phyloP scores from a whole-genome alignment of 371 early-diverging fungal species.

The Saksenaea oblongispora region DNA sequence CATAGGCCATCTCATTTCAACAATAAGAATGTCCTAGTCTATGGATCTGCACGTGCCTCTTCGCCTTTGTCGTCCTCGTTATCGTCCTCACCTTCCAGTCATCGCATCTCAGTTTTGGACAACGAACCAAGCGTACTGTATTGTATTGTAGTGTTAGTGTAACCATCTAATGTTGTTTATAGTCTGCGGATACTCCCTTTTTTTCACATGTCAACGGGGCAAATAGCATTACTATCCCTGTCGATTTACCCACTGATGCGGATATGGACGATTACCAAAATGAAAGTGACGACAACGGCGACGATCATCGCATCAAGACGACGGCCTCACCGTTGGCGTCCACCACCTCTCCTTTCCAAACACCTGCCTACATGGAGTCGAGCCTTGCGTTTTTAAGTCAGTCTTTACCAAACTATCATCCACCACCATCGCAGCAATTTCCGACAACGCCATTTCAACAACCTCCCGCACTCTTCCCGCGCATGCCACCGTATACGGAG shows the following conservation, averaged over 20 bases:
- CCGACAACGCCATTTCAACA: conserved; percentile 3
- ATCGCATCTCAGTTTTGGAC: background rate
- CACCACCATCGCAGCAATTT: background rate
- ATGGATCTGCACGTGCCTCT: conserved; percentile 27
- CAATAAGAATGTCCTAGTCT: conserved; percentile 26
- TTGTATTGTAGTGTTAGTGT: background rate
- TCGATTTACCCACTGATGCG: conserved; percentile 31
- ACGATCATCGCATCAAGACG: conserved; percentile 6
- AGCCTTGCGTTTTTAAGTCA: conserved; percentile 16
- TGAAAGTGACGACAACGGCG: conserved; percentile 6
- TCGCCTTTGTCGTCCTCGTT: conserved; percentile 1
- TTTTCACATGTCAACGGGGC: conserved; percentile 18
- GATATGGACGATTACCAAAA: conserved; percentile 28
- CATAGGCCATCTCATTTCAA: conserved; percentile 6
- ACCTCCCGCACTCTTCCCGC: conserved; percentile 9
- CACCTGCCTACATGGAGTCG: conserved; percentile 6
- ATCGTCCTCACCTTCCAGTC: conserved; percentile 3
- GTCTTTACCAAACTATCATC: conserved; percentile 18
- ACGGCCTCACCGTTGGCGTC: conserved; percentile 18
- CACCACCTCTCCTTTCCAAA: conserved; percentile 4
- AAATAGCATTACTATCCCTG: conserved; percentile 38
- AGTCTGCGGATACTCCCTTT: conserved; percentile 11
- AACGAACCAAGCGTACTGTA: background rate
- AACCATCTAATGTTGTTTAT: background rate
- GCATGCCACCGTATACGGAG: conserved; percentile 10